These are phyloP conservation scores for Spizellomyces punctatus DNA, from an alignment of 192 early-diverging fungal species.

Conservation along the genomic window DNA sequence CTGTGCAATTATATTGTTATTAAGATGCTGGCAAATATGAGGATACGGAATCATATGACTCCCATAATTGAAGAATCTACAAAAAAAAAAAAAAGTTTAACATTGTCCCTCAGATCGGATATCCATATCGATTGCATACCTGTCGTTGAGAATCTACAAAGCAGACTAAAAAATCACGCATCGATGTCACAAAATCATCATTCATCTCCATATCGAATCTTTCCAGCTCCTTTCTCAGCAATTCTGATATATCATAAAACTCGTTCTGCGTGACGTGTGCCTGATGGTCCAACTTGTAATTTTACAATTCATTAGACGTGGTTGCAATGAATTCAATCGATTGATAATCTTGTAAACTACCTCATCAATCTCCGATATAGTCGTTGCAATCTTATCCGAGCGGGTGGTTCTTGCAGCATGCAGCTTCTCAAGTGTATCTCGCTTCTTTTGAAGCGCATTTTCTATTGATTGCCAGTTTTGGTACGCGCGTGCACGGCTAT, in stretches of 20 bases:
- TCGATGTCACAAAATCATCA: conserved; percentile 3
- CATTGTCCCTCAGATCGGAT: too few species aligned
- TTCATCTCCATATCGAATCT: not conserved
- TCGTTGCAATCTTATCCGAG: conserved; percentile 53
- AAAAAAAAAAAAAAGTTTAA: too few species aligned
- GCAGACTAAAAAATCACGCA: not conserved
- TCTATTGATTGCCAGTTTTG: conserved; percentile 70
- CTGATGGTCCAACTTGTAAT: not conserved
- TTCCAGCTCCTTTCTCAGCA: not conserved
- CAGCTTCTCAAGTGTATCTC: conserved; percentile 44
- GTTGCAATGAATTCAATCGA: not conserved
- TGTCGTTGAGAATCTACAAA: conserved; percentile 1
- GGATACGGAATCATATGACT: too few species aligned
- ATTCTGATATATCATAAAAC: not conserved
- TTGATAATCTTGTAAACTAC: conserved; percentile 34
- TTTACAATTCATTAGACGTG: not conserved
- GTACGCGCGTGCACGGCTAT: conserved; percentile 70
- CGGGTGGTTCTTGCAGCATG: conserved; percentile 22
- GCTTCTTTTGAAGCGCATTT: conserved; percentile 70
- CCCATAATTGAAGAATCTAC: too few species aligned
- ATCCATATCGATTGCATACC: too few species aligned
- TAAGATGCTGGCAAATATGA: too few species aligned
- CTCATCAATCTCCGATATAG: conserved; percentile 54
- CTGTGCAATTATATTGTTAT: too few species aligned
- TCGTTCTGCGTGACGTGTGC: not conserved